Conservation (phyloP, 1,284 basidiomycete species). For the Puccinia horiana region DNA sequence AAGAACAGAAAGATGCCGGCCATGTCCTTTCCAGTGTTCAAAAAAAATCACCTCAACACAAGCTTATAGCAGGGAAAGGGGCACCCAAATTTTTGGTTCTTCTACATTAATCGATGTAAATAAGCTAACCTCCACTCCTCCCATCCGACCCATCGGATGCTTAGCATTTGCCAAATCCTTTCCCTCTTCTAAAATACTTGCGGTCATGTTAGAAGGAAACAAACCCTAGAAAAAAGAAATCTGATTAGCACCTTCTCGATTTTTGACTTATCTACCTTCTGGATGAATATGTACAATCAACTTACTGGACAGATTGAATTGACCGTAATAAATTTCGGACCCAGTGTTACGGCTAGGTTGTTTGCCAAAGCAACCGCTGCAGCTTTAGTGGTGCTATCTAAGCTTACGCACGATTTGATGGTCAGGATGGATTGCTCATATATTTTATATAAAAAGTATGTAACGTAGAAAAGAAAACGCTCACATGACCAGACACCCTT, state of each 20-base stretch:
- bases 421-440: background rate
- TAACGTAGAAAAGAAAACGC: slow-evolving; percentile 19
- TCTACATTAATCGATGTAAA: background rate
- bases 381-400: slow-evolving; percentile 57
- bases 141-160: slow-evolving; percentile 45
- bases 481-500: slow-evolving; percentile 57
- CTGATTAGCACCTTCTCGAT: background rate
- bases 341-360: slow-evolving; percentile 56
- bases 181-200: background rate
- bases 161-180: background rate
- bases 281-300: background rate
- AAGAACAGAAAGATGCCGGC: slow-evolving; percentile 44
- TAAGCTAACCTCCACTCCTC: slow-evolving; percentile 27
- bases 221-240: slow-evolving; percentile 20
- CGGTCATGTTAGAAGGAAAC: slow-evolving; percentile 41
- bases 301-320: slow-evolving; percentile 57
- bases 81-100: background rate
- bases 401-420: background rate
- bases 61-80: too few relatives aligned
- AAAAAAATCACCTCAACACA: too few relatives aligned
- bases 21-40: slow-evolving; percentile 16
- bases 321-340: slow-evolving; percentile 56
- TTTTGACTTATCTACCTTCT: background rate
- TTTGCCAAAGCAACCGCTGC: slow-evolving; percentile 58
- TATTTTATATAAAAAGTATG: background rate